Evolutionary conservation across 805 yeast species (phyloP).

Genomic region (Wickerhamomyces xylosicus): DNA sequence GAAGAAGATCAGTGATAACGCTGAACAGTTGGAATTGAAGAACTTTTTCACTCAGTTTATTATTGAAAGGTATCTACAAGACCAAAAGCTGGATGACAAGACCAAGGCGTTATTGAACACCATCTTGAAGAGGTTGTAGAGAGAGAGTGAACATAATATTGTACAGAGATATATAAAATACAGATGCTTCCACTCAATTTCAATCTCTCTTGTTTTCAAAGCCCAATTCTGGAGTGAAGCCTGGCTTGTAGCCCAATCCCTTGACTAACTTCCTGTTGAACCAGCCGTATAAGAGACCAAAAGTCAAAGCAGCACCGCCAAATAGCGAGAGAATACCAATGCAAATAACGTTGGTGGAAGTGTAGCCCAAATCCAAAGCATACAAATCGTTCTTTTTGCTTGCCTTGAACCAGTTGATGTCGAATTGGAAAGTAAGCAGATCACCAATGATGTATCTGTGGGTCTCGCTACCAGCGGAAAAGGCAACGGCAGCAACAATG

Average conservation of each 20-base stretch:
- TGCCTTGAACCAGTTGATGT: conserved; percentile 43
- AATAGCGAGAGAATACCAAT: conserved; percentile 1
- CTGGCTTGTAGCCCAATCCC: conserved; percentile 13
- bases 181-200: too few species aligned
- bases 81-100: conserved; percentile 9
- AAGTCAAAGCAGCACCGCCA: conserved; percentile 5
- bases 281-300: conserved; percentile 9
- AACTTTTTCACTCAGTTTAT: conserved; percentile 10
- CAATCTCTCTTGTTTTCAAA: conserved; percentile 10
- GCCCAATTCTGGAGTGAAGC: conserved; percentile 12
- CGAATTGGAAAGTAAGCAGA: conserved; percentile 41
- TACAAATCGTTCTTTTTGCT: conserved; percentile 3
- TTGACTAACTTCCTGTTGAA: conserved; percentile 11
- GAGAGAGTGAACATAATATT: neutral
- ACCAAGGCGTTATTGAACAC: conserved; percentile 14
- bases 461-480: conserved; percentile 45
- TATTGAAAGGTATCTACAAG: conserved; percentile 24
- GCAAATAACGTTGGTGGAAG: neutral
- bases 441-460: conserved; percentile 61
- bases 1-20: conserved; percentile 26
- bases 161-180: neutral
- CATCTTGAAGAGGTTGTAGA: conserved; percentile 16
- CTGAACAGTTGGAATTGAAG: conserved; percentile 23
- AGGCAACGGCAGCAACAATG: conserved; percentile 40
- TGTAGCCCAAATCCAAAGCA: conserved; percentile 7